Evolutionary conservation across 2,329 filamentous ascomycete species (phyloP).

Genomic region (Cladosporium sp.): DNA sequence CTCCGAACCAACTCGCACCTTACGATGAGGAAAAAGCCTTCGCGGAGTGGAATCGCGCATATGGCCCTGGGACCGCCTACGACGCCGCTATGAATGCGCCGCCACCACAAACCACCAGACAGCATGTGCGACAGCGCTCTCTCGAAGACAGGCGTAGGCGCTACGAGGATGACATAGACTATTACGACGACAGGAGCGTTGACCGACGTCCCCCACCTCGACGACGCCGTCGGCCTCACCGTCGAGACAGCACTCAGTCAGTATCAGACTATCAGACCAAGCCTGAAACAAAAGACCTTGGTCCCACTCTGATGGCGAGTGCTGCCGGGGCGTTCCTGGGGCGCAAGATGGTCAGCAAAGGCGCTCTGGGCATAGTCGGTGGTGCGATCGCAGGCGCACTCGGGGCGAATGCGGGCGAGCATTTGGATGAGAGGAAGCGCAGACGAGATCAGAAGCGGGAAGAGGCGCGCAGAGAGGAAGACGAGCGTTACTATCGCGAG

Average conservation of each 20-base stretch:
- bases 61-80: slow-evolving; percentile 9
- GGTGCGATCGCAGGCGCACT: slow-evolving; percentile 19
- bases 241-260: slow-evolving; percentile 50
- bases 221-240: slow-evolving; percentile 40
- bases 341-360: slow-evolving; percentile 15
- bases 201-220: slow-evolving; percentile 60
- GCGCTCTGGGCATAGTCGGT: slow-evolving; percentile 14
- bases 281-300: slow-evolving; percentile 2
- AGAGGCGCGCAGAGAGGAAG: neutral
- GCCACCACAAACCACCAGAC: slow-evolving; percentile 26
- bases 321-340: slow-evolving; percentile 16
- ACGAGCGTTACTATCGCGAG: neutral
- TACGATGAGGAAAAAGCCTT: slow-evolving; percentile 21
- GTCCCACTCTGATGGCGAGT: slow-evolving; percentile 13
- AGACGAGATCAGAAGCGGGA: neutral
- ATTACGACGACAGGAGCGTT: slow-evolving; percentile 41
- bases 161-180: slow-evolving; percentile 39
- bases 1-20: slow-evolving; percentile 16
- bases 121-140: neutral
- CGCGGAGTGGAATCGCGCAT: slow-evolving; percentile 18
- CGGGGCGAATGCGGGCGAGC: slow-evolving; percentile 16
- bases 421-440: slow-evolving; percentile 13
- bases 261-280: slow-evolving; percentile 40
- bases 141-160: neutral
- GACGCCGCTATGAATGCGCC: neutral